A percentile compares a stretch with the other conserved stretches of the same genome.
Evolutionary conservation across 495 filamentous ascomycete species (phyloP).

Genomic region (Filosporella fistucella): DNA sequence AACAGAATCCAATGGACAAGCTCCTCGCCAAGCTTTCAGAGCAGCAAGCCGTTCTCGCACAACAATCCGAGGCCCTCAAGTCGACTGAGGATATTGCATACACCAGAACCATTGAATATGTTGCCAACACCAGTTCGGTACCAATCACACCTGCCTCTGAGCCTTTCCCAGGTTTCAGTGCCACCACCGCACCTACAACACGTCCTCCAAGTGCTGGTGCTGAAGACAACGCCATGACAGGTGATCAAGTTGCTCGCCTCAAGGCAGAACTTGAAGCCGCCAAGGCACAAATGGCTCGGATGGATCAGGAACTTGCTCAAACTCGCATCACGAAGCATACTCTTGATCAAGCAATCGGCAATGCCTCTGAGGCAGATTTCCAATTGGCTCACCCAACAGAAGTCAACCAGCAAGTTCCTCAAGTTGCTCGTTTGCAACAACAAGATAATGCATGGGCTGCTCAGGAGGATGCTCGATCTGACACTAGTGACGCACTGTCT

Average conservation of each 20-base stretch:
- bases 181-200: conserved; percentile 37
- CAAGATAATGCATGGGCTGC: conserved; percentile 58
- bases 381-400: conserved; percentile 20
- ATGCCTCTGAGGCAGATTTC: conserved; percentile 51
- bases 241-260: conserved; percentile 43
- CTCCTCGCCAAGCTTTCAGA: conserved; percentile 64
- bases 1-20: conserved; percentile 48
- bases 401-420: conserved; percentile 46
- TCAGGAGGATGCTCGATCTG: conserved; percentile 64
- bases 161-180: conserved; percentile 15
- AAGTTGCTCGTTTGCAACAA: conserved; percentile 42
- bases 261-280: conserved; percentile 77
- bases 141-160: conserved; percentile 57
- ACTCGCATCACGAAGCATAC: conserved; percentile 72
- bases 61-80: conserved; percentile 47
- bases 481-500: conserved; percentile 59
- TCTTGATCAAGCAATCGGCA: conserved; percentile 65
- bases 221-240: conserved; percentile 23
- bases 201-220: conserved; percentile 38
- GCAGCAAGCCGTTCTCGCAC: conserved; percentile 53
- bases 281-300: conserved; percentile 71
- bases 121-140: conserved; percentile 41
- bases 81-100: conserved; percentile 33
- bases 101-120: conserved; percentile 34
- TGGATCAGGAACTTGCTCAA: conserved; percentile 81